Evolutionary conservation across 345 rosid genomes (phyloP).

Genomic region (Balakata baccata): DNA sequence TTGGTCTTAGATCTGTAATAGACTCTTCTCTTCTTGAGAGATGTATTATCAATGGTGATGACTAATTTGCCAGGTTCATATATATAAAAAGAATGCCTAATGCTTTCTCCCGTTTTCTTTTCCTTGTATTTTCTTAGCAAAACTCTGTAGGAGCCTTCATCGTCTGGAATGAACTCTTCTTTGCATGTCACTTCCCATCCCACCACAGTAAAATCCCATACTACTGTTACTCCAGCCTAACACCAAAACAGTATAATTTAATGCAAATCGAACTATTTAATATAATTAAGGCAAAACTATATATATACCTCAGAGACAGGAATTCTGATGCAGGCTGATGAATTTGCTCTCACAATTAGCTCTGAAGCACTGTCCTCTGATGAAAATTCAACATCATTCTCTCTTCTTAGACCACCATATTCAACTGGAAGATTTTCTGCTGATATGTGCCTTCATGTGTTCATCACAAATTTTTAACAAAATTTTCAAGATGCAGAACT

Average conservation of each 20-base stretch:
- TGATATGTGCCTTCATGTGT: constrained; percentile 36
- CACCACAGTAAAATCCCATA: constrained; percentile 51
- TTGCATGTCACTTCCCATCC: constrained; percentile 52
- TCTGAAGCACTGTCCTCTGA: constrained; percentile 37
- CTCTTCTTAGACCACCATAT: constrained; percentile 55
- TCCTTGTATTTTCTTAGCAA: constrained; percentile 27
- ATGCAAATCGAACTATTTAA: background rate
- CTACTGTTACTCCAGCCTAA: constrained; percentile 46
- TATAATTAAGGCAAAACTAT: background rate
- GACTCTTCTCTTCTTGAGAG: constrained; percentile 43
- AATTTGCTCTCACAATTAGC: constrained; percentile 25
- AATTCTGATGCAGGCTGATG: constrained; percentile 33
- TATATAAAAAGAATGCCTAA: constrained; percentile 50
- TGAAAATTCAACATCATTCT: constrained; percentile 42
- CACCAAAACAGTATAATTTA: background rate
- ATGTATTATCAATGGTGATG: constrained; percentile 39
- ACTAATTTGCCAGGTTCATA: constrained; percentile 55
- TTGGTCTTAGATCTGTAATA: constrained; percentile 47
- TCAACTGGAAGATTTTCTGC: constrained; percentile 52
- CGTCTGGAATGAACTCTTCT: constrained; percentile 61
- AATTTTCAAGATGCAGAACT: too few relatives aligned
- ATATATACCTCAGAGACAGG: constrained; percentile 43
- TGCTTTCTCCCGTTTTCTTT: constrained; percentile 32
- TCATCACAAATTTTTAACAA: background rate
- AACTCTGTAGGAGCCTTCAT: constrained; percentile 56